phyloP scores from a whole-genome alignment of 2,329 filamentous ascomycete species.

The Nakataea oryzae region DNA sequence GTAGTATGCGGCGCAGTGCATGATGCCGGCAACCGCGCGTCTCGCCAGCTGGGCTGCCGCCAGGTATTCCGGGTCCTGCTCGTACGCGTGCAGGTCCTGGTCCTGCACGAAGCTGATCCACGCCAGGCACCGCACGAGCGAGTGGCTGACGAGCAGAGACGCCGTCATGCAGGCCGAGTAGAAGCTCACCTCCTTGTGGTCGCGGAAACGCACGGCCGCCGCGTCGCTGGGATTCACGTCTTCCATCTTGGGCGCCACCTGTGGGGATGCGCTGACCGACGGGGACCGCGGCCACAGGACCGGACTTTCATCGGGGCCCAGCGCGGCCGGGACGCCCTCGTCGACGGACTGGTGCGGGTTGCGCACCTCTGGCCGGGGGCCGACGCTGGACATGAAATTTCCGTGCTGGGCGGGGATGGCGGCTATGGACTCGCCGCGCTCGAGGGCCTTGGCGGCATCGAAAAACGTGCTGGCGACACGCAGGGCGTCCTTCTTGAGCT shows the following conservation, averaged over 20 bases:
- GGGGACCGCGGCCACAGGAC: background rate
- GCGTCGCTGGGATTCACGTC: background rate
- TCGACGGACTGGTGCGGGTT: background rate
- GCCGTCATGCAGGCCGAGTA: background rate
- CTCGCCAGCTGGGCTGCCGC: background rate
- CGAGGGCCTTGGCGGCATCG: background rate
- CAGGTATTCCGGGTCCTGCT: background rate
- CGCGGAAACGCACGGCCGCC: background rate
- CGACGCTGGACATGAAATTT: too few relatives aligned
- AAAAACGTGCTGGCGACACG: background rate
- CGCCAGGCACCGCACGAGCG: background rate
- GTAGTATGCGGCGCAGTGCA: background rate
- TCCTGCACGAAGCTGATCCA: background rate
- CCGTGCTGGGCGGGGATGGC: background rate
- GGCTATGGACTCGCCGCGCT: background rate
- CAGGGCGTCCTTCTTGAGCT: background rate
- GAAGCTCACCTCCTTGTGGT: conserved; percentile 1
- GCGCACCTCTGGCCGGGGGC: background rate
- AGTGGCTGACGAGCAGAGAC: background rate
- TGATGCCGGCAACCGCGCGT: background rate
- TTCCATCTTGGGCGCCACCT: background rate
- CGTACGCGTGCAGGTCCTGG: background rate
- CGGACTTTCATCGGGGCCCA: background rate
- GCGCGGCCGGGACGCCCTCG: too few relatives aligned
- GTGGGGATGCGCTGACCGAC: background rate